A percentile compares a stretch with the other conserved stretches of the same genome.
These are phyloP conservation scores for Euphorbia neoarborescens DNA, from an alignment of 441 rosid genomes.

Conservation along the genomic window DNA sequence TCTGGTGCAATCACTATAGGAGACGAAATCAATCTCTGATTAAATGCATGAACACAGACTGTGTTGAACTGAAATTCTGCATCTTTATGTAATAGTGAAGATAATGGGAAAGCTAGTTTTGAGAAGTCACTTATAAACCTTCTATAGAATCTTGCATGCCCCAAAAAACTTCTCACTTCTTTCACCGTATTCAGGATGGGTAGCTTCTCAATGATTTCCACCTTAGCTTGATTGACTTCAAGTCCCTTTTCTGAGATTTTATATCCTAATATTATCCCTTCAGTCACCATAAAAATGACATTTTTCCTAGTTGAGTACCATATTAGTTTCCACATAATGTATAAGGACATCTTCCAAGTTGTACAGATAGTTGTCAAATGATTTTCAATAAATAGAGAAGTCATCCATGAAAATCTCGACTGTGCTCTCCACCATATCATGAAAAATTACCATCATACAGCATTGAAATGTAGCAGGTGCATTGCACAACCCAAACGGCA, in stretches of 20 bases:
- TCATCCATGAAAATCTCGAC: neutral
- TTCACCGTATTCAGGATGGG: neutral
- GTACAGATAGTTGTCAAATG: neutral
- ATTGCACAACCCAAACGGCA: neutral
- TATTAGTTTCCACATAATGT: neutral
- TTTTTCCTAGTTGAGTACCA: neutral
- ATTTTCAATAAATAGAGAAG: neutral
- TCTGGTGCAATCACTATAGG: neutral
- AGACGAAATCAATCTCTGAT: neutral
- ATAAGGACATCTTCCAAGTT: neutral
- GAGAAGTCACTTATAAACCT: neutral
- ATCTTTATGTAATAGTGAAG: neutral
- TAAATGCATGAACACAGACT: neutral
- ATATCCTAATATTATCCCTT: neutral
- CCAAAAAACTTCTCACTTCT: neutral
- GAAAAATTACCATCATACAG: neutral
- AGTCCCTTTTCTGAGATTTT: neutral
- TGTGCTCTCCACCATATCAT: neutral
- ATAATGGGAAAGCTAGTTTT: neutral
- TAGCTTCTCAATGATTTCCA: neutral
- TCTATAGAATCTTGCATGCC: neutral
- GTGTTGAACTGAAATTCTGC: neutral
- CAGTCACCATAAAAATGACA: neutral
- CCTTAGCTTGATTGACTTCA: neutral
- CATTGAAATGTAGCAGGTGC: neutral